Base-by-base conservation (phyloP, 129 eudicot species). In the Smallanthus sonchifolius region DNA sequence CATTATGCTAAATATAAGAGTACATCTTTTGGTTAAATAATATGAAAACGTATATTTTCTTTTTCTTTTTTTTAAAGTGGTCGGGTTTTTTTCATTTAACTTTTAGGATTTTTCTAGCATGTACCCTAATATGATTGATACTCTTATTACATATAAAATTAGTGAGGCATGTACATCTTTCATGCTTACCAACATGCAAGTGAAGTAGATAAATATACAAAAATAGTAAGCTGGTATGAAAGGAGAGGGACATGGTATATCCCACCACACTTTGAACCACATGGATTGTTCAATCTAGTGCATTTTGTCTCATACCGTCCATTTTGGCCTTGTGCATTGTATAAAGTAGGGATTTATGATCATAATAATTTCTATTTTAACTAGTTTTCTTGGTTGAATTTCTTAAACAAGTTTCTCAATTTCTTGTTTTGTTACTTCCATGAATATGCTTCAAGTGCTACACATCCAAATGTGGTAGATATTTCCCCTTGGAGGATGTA, bases 251-350 rank as follows among this genome's bases (percentile, higher is more conserved):
- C 74, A 79, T 72, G 28, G 60, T 35, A 49, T 42, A 71, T 51
- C 82, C 77, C 78, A 79, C 73, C 78, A 76, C 75, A 76, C 32
- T 60, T 59, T 32, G 4, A 20, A 69, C 75, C 81, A 79, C 83
- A 72, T 79, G 82, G 73, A 78, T 64, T 71, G 77, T 71, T 78
- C 57, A 63, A 63, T 72, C 82, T 70, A 61, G 39, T 62, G 42
- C 55, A 51, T 17, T 72, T 79, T 79, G 73, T 65, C 82, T 71
- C 51, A 20, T 55, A 40, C 67, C 66, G 67, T 55, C 17, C 4
- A 51, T 52, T 40, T 38, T 67, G 51, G 38, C 14, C n/a, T 75
- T 28, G 52, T 34, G 3, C 17, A 67, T 3, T 34, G 36, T n/a
- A 47, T 19, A 67, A 42, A 42, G 34, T 32, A 36, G 43, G 47